Base-by-base conservation (phyloP, 2,329 filamentous ascomycete species). In the Teratosphaeria viscida region DNA sequence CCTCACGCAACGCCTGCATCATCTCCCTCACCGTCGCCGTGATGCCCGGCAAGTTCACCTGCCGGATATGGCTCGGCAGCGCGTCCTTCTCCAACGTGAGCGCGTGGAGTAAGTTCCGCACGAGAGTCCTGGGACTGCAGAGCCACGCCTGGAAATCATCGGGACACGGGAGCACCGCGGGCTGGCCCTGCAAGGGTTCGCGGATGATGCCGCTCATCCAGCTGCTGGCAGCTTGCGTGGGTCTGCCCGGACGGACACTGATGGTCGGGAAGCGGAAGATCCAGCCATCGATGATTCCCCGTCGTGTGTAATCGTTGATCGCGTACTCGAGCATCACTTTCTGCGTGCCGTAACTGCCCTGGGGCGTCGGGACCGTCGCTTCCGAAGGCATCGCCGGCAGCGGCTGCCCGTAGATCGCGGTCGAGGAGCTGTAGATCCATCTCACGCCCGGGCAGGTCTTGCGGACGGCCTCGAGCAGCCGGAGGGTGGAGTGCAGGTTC, bases 101-200 rank as follows among this genome's bases (percentile, higher is more conserved):
- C 5, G 80, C 79, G 65, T 80, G 77, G 32, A 82, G 69, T 55
- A 85, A 68, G 66, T 85, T 85, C 67, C 75, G 74, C 26, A 82
- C 76, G 61, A 84, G 70, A 2, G 79, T 81, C 54, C 76, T 75
- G 6, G 82, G 82, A 54, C 79, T 81, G 60, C 79, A 82, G 52
- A 85, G 75, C 82, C 82, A 84, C 62, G 82, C 76, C 56, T 81
- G 76, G 54, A 82, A 81, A 52, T 78, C 75, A 59, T 73, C 76
- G 73, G 58, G 75, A 72, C 61, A 83, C 74, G 82, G 82, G 16
- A 85, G 66, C 34, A 78, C 71, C 53, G 76, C 79, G 63, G 79
- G 78, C 52, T 67, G 60, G 6, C 70, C 79, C 63, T 80, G 76
- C 63, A 81, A 71, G 2, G 80, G 79, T 67, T 82, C 80, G 3